Evolutionary conservation across 1,139 yeast species (phyloP).

Genomic region (Candida smagusa): DNA sequence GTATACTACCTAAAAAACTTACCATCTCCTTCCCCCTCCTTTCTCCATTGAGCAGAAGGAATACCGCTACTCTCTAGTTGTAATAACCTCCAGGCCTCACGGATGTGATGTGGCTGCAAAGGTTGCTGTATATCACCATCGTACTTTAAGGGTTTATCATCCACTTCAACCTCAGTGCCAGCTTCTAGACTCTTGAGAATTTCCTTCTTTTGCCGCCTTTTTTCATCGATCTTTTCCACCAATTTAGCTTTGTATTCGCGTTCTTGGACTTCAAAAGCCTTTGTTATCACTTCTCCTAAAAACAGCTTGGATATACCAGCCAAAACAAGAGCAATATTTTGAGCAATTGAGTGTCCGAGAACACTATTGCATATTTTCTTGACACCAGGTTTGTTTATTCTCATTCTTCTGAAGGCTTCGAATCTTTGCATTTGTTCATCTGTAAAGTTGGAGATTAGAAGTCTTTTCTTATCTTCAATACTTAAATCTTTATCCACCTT

Average conservation of each 20-base stretch:
- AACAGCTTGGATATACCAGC: conserved; percentile 88
- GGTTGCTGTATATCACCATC: conserved; percentile 55
- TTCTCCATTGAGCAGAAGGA: conserved; percentile 59
- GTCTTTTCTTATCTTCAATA: conserved; percentile 56
- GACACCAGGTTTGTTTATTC: conserved; percentile 74
- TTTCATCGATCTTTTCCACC: conserved; percentile 34
- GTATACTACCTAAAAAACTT: conserved; percentile 50
- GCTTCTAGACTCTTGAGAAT: conserved; percentile 25
- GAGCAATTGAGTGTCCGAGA: conserved; percentile 79
- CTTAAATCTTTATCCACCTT: conserved; percentile 22
- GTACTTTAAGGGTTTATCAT: conserved; percentile 27
- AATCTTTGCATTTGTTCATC: conserved; percentile 85
- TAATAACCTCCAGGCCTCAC: conserved; percentile 85
- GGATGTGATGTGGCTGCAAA: conserved; percentile 74
- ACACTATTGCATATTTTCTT: conserved; percentile 79
- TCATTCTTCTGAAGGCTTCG: conserved; percentile 83
- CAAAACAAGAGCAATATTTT: conserved; percentile 74
- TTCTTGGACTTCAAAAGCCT: conserved; percentile 67
- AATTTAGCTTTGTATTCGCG: conserved; percentile 48
- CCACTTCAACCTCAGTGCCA: conserved; percentile 30
- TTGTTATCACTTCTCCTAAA: conserved; percentile 82
- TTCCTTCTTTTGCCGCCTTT: conserved; percentile 31
- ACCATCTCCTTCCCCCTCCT: conserved; percentile 76
- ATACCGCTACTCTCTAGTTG: conserved; percentile 67
- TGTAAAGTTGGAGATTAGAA: conserved; percentile 70